Percentiles rank a stretch among this genome's conserved stretches.
Evolutionary conservation across 139 green algal genomes (phyloP).

Genomic region (Haematococcus lacustris): DNA sequence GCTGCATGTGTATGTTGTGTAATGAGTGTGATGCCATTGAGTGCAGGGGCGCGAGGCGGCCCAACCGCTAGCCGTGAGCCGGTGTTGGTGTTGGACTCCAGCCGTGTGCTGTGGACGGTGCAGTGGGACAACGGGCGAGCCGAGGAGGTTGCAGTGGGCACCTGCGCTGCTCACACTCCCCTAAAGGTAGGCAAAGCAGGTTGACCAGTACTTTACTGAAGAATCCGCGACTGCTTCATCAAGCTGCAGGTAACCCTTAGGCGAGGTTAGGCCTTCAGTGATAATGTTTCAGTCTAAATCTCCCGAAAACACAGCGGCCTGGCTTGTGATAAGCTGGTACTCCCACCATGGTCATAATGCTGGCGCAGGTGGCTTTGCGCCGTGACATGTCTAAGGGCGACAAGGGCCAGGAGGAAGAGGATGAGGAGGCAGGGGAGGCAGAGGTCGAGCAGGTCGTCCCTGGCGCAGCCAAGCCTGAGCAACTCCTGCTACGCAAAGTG

Average conservation of each 20-base stretch:
- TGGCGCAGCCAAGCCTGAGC: too few species aligned
- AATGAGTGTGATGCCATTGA: too few species aligned
- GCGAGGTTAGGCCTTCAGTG: neutral
- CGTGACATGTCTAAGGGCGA: neutral
- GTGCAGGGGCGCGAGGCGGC: neutral
- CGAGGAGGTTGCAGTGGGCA: slow-evolving; percentile 14
- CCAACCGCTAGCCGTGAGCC: slow-evolving; percentile 1
- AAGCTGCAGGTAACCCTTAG: neutral
- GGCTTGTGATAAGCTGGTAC: neutral
- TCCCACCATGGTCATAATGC: neutral
- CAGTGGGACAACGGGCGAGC: slow-evolving; percentile 6
- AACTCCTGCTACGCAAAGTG: too few species aligned
- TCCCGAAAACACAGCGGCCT: neutral
- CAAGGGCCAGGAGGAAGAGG: neutral
- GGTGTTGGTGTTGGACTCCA: slow-evolving; percentile 5
- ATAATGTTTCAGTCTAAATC: neutral
- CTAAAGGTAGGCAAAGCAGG: slow-evolving; percentile 5
- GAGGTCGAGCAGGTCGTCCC: neutral
- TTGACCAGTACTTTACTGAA: neutral
- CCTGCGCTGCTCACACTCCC: slow-evolving; percentile 1
- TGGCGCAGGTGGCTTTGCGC: neutral
- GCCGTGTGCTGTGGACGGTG: slow-evolving; percentile 9
- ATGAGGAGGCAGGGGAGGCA: neutral
- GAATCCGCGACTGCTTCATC: neutral
- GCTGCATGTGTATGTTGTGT: too few species aligned